phyloP scores from a whole-genome alignment of 2,329 filamentous ascomycete genomes.

The Ceratocystis cubensis region DNA sequence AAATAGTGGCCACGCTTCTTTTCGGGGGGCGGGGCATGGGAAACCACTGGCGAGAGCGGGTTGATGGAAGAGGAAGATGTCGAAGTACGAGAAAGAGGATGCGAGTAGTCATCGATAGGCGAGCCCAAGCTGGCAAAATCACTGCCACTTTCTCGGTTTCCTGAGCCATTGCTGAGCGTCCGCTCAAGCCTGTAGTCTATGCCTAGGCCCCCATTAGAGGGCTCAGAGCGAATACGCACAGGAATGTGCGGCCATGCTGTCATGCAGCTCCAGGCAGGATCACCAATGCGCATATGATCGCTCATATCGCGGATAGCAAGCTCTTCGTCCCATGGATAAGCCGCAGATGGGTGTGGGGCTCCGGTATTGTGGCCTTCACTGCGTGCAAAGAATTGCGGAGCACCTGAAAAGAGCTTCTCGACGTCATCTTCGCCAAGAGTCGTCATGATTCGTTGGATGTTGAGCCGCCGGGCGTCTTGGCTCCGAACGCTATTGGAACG shows the following conservation, averaged over 20 bases:
- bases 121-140: constrained; percentile 15
- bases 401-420: constrained; percentile 61
- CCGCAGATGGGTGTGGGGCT: constrained; percentile 49
- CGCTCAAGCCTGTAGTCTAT: constrained; percentile 10
- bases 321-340: constrained; percentile 55
- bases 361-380: constrained; percentile 47
- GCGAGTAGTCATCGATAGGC: constrained; percentile 12
- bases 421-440: constrained; percentile 47
- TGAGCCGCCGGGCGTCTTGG: constrained; percentile 36
- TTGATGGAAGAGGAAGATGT: constrained; percentile 30
- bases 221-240: constrained; percentile 9
- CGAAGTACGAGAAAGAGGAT: constrained; percentile 18
- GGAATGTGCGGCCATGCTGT: constrained; percentile 53
- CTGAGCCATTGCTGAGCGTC: constrained; percentile 11
- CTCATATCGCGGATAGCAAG: constrained; percentile 49
- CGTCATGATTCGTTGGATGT: constrained; percentile 46
- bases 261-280: constrained; percentile 49
- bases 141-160: constrained; percentile 27
- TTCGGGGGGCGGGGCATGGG: constrained; percentile 27
- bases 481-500: constrained; percentile 27
- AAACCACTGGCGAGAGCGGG: constrained; percentile 24
- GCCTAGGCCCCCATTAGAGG: background rate
- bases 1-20: constrained; percentile 45
- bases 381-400: constrained; percentile 56
- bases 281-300: constrained; percentile 51